These are phyloP conservation scores for Cymodocea nodosa DNA, from an alignment of 116 monocot species.

Conservation along the genomic window DNA sequence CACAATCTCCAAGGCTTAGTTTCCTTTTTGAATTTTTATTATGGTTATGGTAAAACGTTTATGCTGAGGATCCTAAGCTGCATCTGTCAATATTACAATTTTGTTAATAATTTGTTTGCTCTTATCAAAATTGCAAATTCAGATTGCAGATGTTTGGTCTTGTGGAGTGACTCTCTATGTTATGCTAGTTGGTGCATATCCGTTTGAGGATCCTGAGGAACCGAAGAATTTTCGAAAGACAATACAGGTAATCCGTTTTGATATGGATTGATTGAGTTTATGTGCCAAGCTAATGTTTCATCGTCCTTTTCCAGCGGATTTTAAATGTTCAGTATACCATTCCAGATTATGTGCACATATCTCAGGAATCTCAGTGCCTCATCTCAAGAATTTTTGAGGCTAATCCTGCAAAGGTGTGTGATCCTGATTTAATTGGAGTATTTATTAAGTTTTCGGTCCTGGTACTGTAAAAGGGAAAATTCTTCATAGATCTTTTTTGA, in stretches of 20 bases:
- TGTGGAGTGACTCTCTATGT: slow-evolving; percentile 94
- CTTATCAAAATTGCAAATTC: background rate
- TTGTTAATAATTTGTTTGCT: too few species aligned
- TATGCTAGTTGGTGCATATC: slow-evolving; percentile 93
- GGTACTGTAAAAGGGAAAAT: background rate
- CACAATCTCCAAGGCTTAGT: too few species aligned
- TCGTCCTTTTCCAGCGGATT: slow-evolving; percentile 47
- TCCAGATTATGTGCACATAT: slow-evolving; percentile 78
- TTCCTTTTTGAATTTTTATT: too few species aligned
- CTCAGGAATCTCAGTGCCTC: slow-evolving; percentile 56
- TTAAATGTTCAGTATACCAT: slow-evolving; percentile 79
- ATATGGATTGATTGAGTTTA: background rate
- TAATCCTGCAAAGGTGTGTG: slow-evolving; percentile 58
- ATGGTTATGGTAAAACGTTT: too few species aligned
- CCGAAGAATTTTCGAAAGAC: slow-evolving; percentile 85
- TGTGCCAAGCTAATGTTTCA: background rate
- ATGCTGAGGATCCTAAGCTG: too few species aligned
- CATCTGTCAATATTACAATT: too few species aligned
- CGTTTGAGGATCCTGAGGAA: slow-evolving; percentile 95
- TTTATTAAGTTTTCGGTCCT: background rate
- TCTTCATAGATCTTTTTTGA: background rate
- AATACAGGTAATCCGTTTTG: slow-evolving; percentile 33
- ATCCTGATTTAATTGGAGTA: background rate
- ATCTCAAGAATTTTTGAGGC: slow-evolving; percentile 82
- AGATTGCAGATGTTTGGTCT: slow-evolving; percentile 99